A percentile compares a stretch with the other conserved stretches of the same genome.
These are phyloP conservation scores for Lentinula sp. DNA, from an alignment of 768 basidiomycete genomes.

Conservation along the genomic window DNA sequence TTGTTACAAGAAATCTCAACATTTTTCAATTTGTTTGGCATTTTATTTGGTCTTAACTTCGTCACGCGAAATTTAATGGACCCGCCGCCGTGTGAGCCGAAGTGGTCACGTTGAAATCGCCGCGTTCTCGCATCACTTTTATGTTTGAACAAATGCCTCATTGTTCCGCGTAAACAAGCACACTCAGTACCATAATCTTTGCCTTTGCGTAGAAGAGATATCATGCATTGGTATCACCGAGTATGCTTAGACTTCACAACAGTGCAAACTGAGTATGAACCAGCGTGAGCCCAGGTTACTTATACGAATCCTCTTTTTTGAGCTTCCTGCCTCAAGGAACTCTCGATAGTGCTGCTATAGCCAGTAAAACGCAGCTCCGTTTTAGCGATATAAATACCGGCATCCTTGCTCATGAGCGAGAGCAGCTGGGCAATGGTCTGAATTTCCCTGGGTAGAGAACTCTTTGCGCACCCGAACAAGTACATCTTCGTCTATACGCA, in stretches of 20 bases:
- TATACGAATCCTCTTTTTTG: background rate
- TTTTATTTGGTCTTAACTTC: background rate
- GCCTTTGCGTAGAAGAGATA: background rate
- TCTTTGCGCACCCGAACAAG: background rate
- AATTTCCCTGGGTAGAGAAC: background rate
- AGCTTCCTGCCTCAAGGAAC: background rate
- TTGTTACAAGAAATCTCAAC: too few species aligned
- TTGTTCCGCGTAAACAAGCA: too few species aligned
- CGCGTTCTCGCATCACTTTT: too few species aligned
- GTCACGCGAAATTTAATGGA: background rate
- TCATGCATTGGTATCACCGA: background rate
- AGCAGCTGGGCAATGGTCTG: background rate
- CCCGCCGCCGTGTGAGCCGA: background rate
- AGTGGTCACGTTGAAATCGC: too few species aligned
- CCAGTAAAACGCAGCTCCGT: background rate
- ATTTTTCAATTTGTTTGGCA: background rate
- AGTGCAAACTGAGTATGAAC: background rate
- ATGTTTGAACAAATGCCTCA: too few species aligned
- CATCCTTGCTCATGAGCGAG: background rate
- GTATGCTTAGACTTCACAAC: background rate
- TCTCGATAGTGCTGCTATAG: background rate
- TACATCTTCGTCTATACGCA: background rate
- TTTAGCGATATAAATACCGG: background rate
- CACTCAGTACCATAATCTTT: too few species aligned
- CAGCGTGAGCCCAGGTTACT: too few species aligned